These are phyloP conservation scores for Pichia heedii DNA, from an alignment of 805 yeast genomes.

Conservation along the genomic window DNA sequence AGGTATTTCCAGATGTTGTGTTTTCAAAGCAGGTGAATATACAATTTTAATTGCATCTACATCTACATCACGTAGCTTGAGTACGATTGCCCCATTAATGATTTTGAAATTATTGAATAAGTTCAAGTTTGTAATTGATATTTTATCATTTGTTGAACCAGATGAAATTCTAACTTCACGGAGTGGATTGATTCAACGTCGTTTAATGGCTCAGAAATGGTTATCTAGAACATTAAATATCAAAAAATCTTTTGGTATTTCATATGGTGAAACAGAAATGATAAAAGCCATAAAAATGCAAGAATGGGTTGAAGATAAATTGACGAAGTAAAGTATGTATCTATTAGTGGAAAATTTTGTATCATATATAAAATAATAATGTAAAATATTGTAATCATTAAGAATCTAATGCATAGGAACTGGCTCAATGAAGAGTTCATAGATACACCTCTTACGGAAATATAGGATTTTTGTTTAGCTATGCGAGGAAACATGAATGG, in stretches of 20 bases:
- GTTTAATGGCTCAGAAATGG: constrained; percentile 52
- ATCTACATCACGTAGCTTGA: constrained; percentile 37
- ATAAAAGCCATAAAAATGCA: constrained; percentile 29
- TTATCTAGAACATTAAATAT: constrained; percentile 36
- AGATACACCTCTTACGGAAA: too few relatives aligned
- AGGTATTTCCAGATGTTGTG: constrained; percentile 32
- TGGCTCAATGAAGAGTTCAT: too few relatives aligned
- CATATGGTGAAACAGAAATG: constrained; percentile 59
- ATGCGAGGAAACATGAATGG: too few relatives aligned
- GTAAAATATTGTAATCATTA: too few relatives aligned
- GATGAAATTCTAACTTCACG: constrained; percentile 62
- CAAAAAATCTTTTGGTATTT: constrained; percentile 43
- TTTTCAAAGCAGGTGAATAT: constrained; percentile 76
- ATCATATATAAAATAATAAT: neutral
- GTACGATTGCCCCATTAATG: constrained; percentile 76
- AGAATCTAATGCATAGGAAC: too few relatives aligned
- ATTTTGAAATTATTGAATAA: constrained; percentile 69
- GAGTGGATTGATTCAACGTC: constrained; percentile 69
- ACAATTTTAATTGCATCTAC: constrained; percentile 66
- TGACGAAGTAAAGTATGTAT: constrained; percentile 3
- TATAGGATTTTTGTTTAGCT: too few relatives aligned
- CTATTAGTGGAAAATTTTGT: neutral
- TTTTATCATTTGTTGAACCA: constrained; percentile 67
- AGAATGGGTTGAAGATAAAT: constrained; percentile 10
- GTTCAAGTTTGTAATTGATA: constrained; percentile 76